Conservation (phyloP, 2,329 filamentous ascomycete genomes). For the Fonsecaea monophora region DNA sequence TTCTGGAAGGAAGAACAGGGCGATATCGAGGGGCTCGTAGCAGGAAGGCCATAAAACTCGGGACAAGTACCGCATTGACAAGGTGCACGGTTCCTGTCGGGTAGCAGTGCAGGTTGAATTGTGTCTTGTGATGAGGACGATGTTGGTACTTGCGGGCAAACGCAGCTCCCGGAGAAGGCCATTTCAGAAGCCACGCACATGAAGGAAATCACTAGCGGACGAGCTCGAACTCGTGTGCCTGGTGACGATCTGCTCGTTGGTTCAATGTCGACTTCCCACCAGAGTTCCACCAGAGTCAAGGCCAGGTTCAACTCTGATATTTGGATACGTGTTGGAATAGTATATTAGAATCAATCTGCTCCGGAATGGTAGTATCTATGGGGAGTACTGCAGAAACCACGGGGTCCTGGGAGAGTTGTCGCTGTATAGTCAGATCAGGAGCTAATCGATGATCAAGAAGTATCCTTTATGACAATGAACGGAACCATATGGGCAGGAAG, state of each 20-base stretch:
- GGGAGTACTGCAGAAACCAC: not conserved
- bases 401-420: not conserved
- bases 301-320: not conserved
- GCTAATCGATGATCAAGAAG: not conserved
- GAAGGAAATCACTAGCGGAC: not conserved
- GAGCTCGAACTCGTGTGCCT: not conserved
- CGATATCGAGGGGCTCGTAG: conserved; percentile 10
- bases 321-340: not conserved
- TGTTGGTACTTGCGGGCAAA: not conserved
- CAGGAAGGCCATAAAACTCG: conserved; percentile 1
- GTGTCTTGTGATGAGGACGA: not conserved
- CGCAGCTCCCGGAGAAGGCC: not conserved
- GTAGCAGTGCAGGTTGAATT: not conserved
- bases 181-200: not conserved
- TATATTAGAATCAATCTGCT: not conserved
- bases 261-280: not conserved
- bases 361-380: not conserved
- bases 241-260: not conserved
- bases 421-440: not conserved
- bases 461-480: not conserved
- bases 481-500: not conserved
- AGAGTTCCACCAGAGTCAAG: not conserved
- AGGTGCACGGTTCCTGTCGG: not conserved
- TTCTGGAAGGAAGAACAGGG: conserved; percentile 13
- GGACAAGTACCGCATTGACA: conserved; percentile 15